Base-by-base conservation (phyloP, 2,329 filamentous ascomycete species). In the Ophiostoma ulmi region DNA sequence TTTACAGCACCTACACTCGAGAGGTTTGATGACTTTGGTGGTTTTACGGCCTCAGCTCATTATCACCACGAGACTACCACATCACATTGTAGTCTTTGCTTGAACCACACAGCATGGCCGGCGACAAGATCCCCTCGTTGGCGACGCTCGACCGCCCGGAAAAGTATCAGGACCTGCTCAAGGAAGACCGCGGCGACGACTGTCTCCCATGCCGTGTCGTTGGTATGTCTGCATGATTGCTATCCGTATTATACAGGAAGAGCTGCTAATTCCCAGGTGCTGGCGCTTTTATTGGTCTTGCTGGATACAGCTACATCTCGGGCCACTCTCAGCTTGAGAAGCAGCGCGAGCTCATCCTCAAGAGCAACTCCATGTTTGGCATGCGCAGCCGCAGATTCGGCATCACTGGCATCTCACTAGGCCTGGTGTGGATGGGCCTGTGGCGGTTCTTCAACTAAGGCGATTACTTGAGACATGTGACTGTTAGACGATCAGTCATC, bases 271-370 rank as follows among this genome's bases (percentile, higher is more conserved):
- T 6, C 13, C 1, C 22, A 94, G 91, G 91, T 64, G 90, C 90
- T 76, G 85, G 88, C 55, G 90, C 91, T 0, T 93, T 95, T 74
- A 82, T 92, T 70, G 90, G 90, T 1, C 86, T 94, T 20, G 91
- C 88, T 3, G 88, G 84, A 0, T 95, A 94, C 80, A 93, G 88
- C 79, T 94, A 93, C 80, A 83, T 88, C 73, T 91, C 90, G 3
- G 92, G 92, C 71, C 90, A 89, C 79, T 82, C 83, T 68, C 91
- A 94, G 78, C 86, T 95, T 39, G 85, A 88, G 75, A 83, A 84
- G 75, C 89, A 92, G 78, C 84, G 86, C 72, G 82, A 84, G n/a
- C 79, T 81, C 72, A 92, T 94, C 73, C 80, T 92, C 72, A 83
- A 86, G 77, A 91, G 90, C 80, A 86, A 87, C 66, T 90, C 89